Base-by-base conservation (phyloP, 805 yeast genomes). In the Danielozyma ontarioensis region DNA sequence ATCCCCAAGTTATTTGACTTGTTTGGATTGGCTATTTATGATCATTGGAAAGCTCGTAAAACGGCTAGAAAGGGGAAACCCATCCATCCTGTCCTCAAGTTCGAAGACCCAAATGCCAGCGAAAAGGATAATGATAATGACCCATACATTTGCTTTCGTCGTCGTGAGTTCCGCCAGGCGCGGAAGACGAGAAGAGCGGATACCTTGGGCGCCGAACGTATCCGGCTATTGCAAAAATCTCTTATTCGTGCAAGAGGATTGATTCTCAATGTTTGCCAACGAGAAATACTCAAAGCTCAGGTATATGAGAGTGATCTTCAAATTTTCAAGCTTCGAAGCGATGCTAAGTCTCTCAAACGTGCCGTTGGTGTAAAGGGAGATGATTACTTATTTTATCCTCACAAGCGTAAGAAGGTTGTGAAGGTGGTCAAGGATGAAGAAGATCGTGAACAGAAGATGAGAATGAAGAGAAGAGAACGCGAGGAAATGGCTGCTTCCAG, bases 141-240 rank as follows among this genome's bases (percentile, higher is more conserved):
- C 57, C 97, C 98, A 2, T 93, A 93, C 57, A 82, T 87, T 26
- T 87, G 97, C 64, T 93, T 93, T 68, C 76, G 98, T 50, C 79
- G 96, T 45, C 82, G 98, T 57, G 97, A 89, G 52, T 82, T 87
- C 44, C 78, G 98, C 44, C 97, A 85, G 53, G 93, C 94, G 19
- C 82, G 98, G 57, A 93, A 93, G 57, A 93, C 98, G 0, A 78
- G 98, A 57, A 77, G 97, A 43, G 85, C 96, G 0, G 98, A 93
- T 62, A 75, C 84, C 22, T 84, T 87, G 47, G 87, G 93, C 45
- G 81, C 88, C 11, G 97, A 89, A 57, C 76, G 89, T 43, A 67
- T 93, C 31, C 72, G 93, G 15, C 55, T 74, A 36, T 64, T 93
- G 21, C 85, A 83, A 41, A 72, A 72, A 39, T 95, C 93, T 39